Evolutionary conservation across 139 green algal genomes (phyloP), one percentile per base, ranked within the genome.

Genomic region (Trebouxia sp.): DNA sequence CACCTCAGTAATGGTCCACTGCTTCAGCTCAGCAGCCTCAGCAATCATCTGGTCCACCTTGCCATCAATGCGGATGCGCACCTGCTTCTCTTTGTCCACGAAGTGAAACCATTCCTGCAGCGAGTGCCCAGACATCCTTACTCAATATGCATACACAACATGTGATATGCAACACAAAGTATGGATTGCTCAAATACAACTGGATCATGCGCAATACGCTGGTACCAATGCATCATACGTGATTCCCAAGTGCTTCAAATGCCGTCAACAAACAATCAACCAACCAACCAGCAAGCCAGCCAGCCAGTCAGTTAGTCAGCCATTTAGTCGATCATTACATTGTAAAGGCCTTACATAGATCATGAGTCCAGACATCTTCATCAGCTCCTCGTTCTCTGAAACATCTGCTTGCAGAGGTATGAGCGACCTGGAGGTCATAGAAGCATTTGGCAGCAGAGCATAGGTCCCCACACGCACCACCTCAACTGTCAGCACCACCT

Each of bases 81-180:
- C 70, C 42, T 76, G 9, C 83, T 93, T 91, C 82, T 95, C 92
- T 6, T 84, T 78, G 55, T 93, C 86, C 9, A 95, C 92, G 84
- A 92, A 95, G 65, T 85, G 78, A 51, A 86, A 84, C 89, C 87
- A 93, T 78, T 92, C 88, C 56, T 88, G 70, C 9, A 81, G 80
- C 53, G 83, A 76, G 38, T 81, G 24, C 35, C 32, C 22, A 55
- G 7, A 5, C 45, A 9, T 79, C 39, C 30, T n/a, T 39, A n/a
- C 56, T 39, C 26, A 42, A 42, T 17, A 17, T 58, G 50, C n/a
- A n/a, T n/a, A n/a, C n/a, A n/a, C n/a, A n/a, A 58, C 50, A 58
- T 69, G 56, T 69, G 6, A 45, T 69, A 22, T 28, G 50, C 50
- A 58, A n/a, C n/a, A n/a, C n/a, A n/a, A n/a, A n/a, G n/a, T n/a